Evolutionary conservation across 768 basidiomycete species (phyloP), one percentile per base, ranked within the genome.

Genomic region (Phaeotremella skinneri): DNA sequence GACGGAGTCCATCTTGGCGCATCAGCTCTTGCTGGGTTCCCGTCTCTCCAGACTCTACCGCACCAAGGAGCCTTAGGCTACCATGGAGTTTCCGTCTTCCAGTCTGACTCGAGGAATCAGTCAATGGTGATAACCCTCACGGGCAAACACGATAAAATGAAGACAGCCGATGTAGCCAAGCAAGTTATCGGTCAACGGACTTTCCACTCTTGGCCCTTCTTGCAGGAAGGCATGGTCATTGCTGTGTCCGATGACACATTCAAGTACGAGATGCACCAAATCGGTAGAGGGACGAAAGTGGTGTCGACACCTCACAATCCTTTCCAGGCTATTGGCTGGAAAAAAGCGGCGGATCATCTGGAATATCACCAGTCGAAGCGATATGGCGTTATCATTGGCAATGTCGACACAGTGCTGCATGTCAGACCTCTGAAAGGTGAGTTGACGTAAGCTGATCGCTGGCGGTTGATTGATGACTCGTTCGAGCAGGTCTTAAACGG

Each of bases 11-110:
- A 85, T 55, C 85, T 93, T 9, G 94, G 94, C 50, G 82, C 84
- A 4, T 82, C 86, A 32, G 90, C 92, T 4, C 81, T 98, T 4
- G 91, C 96, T 0, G 96, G 96, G 9, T 99, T 99, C 83, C 94
- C 96, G 0, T 94, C 96, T 1, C 82, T 98, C 29, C 84, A 93
- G 61, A 96, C 93, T 0, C 81, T 98, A 6, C 89, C 89, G 0
- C 83, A 91, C 70, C 84, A 83, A 0, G 85, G 87, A 11, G 79
- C 81, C 23, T 81, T 98, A 23, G 91, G 87, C 16, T 83, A 85
- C 76, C 94, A 98, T 70, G 85, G 87, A 21, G 92, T 98, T 67
- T 96, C 92, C 72, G 86, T 98, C 13, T 94, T 98, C 75, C 90
- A 90, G 54, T 80, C 85, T 0, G 93, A 96, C 73, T 90, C 86